Base-by-base conservation (phyloP, 495 filamentous ascomycete genomes). In the Penicillium ochrochloron region DNA sequence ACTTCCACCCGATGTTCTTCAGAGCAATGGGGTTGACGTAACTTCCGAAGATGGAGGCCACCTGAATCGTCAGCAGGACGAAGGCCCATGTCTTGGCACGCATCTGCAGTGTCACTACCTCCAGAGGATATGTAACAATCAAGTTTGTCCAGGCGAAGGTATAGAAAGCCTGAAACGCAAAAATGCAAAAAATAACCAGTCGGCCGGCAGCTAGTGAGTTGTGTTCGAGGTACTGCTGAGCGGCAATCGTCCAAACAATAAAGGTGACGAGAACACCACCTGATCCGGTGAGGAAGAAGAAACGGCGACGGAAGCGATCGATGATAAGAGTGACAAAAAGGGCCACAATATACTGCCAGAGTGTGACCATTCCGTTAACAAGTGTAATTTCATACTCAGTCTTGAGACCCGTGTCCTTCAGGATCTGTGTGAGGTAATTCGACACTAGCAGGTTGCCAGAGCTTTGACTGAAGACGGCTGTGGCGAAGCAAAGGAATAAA, bases 51-150 rank as follows among this genome's bases (percentile, higher is more conserved):
- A 84, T 83, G 17, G 88, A 76, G 37, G 85, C 74, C 35, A 82
- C 84, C 70, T 88, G 84, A 31, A 87, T 82, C 11, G 82, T 85
- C 57, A 89, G 77, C 56, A 85, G 84, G 77, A 84, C 83, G 59
- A 86, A 78, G 77, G 88, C 86, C 79, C 89, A 85, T 46, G 87
- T 84, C 77, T 89, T 90, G 34, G 87, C 87, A 10, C 87, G 82
- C 61, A 90, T 79, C 59, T 86, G 81, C 76, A 86, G 88, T 0
- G 86, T 86, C 11, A 88, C 75, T 21, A 90, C 80, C 74, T 90
- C 88, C 29, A 88, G 77, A 1, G 83, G 81, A 62, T 88, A 88
- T 17, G 88, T 85, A 53, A 89, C 83, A 34, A 89, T 76, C 57
- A 89, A 74, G 50, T 86, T 84, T 1, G 84, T 85, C 75, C 85